A percentile compares a stretch with the other conserved stretches of the same genome.
phyloP scores from a whole-genome alignment of 1,284 basidiomycete species.

The Malassezia equina region DNA sequence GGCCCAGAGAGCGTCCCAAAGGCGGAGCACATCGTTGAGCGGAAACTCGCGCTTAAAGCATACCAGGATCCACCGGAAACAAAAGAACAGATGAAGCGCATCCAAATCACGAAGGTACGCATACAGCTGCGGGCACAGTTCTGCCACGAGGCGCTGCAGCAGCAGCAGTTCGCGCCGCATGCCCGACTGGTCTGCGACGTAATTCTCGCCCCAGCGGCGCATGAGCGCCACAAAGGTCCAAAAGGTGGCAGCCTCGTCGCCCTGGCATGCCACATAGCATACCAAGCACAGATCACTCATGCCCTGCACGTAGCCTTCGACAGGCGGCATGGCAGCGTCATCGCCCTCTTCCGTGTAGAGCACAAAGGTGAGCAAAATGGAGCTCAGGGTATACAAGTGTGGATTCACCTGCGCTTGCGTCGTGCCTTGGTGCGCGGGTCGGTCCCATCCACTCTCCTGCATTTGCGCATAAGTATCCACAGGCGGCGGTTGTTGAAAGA shows the following conservation, averaged over 20 bases:
- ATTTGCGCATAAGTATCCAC: conserved; percentile 28
- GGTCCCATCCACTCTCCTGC: conserved; percentile 17
- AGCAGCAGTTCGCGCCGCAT: conserved; percentile 88
- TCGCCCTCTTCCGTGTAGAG: conserved; percentile 24
- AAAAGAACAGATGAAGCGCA: conserved; percentile 90
- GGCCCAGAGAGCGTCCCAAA: conserved; percentile 64
- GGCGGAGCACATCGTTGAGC: conserved; percentile 71
- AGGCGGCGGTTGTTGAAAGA: conserved; percentile 54
- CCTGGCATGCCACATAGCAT: conserved; percentile 79
- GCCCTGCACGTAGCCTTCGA: conserved; percentile 68
- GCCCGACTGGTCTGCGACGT: conserved; percentile 87
- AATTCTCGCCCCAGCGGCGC: conserved; percentile 90
- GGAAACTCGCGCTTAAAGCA: conserved; percentile 65
- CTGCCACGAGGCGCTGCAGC: conserved; percentile 74
- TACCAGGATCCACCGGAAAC: conserved; percentile 64
- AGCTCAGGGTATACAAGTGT: conserved; percentile 67
- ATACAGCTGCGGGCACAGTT: conserved; percentile 75
- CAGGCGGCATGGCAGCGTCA: conserved; percentile 8
- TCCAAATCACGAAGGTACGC: conserved; percentile 66
- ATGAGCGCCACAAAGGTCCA: conserved; percentile 93
- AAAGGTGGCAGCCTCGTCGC: conserved; percentile 78
- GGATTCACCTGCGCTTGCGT: conserved; percentile 68
- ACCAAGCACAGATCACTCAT: conserved; percentile 96
- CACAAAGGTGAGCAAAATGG: conserved; percentile 73
- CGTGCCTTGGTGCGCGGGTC: conserved; percentile 53